A percentile compares a stretch with the other conserved stretches of the same genome.
Evolutionary conservation across 1,284 basidiomycete species (phyloP).

Genomic region (Singerocomus rubriflavus): DNA sequence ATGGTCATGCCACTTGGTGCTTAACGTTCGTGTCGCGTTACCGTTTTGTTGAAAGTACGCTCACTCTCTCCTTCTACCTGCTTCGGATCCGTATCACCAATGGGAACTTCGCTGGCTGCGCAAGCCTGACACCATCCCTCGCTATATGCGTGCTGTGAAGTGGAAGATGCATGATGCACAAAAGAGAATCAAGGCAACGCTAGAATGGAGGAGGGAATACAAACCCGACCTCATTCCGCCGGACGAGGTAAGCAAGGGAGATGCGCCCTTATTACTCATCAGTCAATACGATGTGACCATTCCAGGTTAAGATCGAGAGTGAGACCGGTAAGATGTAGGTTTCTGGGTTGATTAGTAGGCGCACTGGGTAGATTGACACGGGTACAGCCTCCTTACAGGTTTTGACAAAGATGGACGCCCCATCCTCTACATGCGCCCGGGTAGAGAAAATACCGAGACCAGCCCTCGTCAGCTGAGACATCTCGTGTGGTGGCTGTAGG

Average conservation of each 20-base stretch:
- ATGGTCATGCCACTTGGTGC: background rate
- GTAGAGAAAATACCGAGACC: slow-evolving; percentile 76
- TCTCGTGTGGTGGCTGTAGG: slow-evolving; percentile 80
- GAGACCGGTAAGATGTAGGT: slow-evolving; percentile 85
- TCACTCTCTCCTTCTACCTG: slow-evolving; percentile 55
- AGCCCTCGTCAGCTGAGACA: slow-evolving; percentile 76
- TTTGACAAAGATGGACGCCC: slow-evolving; percentile 82
- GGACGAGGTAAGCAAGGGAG: slow-evolving; percentile 51
- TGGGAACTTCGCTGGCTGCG: slow-evolving; percentile 79
- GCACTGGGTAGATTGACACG: slow-evolving; percentile 31
- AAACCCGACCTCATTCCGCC: slow-evolving; percentile 80
- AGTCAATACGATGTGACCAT: background rate
- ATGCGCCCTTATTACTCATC: slow-evolving; percentile 1
- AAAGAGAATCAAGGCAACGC: slow-evolving; percentile 70
- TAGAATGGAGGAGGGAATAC: slow-evolving; percentile 80
- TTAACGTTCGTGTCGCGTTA: background rate
- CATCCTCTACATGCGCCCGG: slow-evolving; percentile 81
- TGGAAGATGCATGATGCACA: slow-evolving; percentile 78
- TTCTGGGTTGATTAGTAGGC: background rate
- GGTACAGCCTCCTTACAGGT: slow-evolving; percentile 71
- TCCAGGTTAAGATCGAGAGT: slow-evolving; percentile 66
- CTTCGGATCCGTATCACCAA: slow-evolving; percentile 63
- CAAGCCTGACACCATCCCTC: slow-evolving; percentile 69
- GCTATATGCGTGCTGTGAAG: slow-evolving; percentile 83
- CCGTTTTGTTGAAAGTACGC: slow-evolving; percentile 52